Evolutionary conservation across 1,139 yeast species (phyloP).

Genomic region (Suhomyces taliae): DNA sequence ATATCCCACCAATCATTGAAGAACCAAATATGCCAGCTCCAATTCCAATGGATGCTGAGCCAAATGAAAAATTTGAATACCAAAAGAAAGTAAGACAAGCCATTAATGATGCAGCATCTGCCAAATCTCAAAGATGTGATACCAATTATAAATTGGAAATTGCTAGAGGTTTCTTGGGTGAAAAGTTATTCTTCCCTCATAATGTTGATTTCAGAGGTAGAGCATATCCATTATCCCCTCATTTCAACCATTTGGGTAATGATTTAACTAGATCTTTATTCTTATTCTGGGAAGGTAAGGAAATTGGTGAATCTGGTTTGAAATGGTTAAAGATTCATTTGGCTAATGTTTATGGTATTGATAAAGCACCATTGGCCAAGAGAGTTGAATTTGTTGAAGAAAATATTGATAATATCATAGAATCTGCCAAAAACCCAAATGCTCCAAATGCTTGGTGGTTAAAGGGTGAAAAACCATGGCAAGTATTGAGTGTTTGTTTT

Average conservation of each 20-base stretch:
- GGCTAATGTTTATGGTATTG: conserved; percentile 86
- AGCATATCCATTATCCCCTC: conserved; percentile 90
- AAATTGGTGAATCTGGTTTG: conserved; percentile 73
- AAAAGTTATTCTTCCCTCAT: conserved; percentile 90
- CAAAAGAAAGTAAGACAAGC: conserved; percentile 57
- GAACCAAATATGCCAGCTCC: conserved; percentile 61
- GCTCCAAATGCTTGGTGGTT: conserved; percentile 73
- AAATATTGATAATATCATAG: conserved; percentile 59
- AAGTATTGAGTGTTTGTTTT: conserved; percentile 80
- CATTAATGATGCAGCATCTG: conserved; percentile 61
- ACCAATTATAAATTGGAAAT: conserved; percentile 90
- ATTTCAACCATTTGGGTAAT: conserved; percentile 79
- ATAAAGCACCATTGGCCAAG: conserved; percentile 77
- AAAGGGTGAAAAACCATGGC: conserved; percentile 94
- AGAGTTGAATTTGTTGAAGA: conserved; percentile 73
- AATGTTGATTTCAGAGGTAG: conserved; percentile 94
- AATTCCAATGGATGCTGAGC: conserved; percentile 71
- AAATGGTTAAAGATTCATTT: conserved; percentile 88
- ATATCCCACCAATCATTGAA: conserved; percentile 65
- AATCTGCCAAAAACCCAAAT: conserved; percentile 70
- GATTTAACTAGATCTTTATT: conserved; percentile 86
- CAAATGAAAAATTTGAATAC: conserved; percentile 68
- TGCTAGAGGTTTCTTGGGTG: conserved; percentile 90
- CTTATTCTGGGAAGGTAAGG: conserved; percentile 84
- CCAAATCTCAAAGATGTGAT: conserved; percentile 89